A percentile compares a stretch with the other conserved stretches of the same genome.
These are phyloP conservation scores for Linum tenue DNA, from an alignment of 345 rosid genomes.

Conservation along the genomic window DNA sequence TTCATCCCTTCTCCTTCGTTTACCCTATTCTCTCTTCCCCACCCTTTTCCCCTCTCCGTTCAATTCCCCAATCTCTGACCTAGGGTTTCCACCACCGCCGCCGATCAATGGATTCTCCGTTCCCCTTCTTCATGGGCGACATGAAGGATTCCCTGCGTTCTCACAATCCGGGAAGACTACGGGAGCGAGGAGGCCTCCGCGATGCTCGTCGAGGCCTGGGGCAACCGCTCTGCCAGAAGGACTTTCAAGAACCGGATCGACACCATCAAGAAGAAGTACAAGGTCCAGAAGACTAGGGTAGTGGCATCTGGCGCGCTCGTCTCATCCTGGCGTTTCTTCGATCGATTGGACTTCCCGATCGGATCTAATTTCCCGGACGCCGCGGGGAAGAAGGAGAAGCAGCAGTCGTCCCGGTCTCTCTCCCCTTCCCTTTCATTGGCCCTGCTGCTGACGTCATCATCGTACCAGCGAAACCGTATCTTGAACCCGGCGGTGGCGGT, in stretches of 20 bases:
- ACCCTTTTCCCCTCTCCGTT: too few relatives aligned
- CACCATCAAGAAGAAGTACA: constrained; percentile 91
- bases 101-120: too few relatives aligned
- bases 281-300: constrained; percentile 79
- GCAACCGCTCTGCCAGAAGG: constrained; percentile 94
- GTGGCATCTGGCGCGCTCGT: constrained; percentile 42
- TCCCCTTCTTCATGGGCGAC: constrained; percentile 3
- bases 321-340: constrained; percentile 81
- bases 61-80: too few relatives aligned
- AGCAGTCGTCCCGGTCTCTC: constrained; percentile 32
- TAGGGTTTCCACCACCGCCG: too few relatives aligned
- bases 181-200: constrained; percentile 98
- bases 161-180: constrained; percentile 88
- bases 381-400: neutral
- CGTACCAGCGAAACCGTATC: too few relatives aligned
- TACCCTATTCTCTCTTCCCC: too few relatives aligned
- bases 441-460: too few relatives aligned
- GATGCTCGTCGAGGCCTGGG: constrained; percentile 93
- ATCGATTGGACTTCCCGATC: constrained; percentile 64
- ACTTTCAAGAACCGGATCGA: constrained; percentile 98
- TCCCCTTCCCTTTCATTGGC: constrained; percentile 42
- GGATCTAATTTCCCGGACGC: constrained; percentile 42
- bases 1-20: too few relatives aligned
- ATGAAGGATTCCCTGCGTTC: constrained; percentile 10
- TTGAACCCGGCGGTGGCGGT: too few relatives aligned